Percentiles rank a stretch among this genome's conserved stretches.
These are phyloP conservation scores for Clitoria ternatea DNA, from an alignment of 306 rosid species.

Conservation along the genomic window DNA sequence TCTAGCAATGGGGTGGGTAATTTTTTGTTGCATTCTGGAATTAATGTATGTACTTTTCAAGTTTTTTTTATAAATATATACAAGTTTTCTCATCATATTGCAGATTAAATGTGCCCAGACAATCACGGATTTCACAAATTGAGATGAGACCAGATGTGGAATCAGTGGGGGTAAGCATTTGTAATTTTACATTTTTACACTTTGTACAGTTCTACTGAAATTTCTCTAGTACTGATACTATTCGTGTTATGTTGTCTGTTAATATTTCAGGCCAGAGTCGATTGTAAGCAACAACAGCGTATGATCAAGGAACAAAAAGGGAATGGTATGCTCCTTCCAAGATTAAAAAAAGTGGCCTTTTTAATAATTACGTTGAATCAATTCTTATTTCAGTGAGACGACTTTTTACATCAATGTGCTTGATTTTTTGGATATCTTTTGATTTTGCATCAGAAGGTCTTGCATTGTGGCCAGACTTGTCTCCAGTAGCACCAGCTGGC, in stretches of 20 bases:
- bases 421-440: slow-evolving; percentile 5
- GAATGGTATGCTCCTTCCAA: slow-evolving; percentile 37
- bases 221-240: neutral
- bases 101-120: slow-evolving; percentile 34
- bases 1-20: slow-evolving; percentile 55
- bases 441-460: slow-evolving; percentile 26
- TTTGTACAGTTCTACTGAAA: neutral
- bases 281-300: slow-evolving; percentile 28
- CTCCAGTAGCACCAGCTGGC: slow-evolving; percentile 13
- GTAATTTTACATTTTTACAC: neutral
- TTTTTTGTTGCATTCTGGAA: slow-evolving; percentile 5
- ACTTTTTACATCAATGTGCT: slow-evolving; percentile 3
- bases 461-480: slow-evolving; percentile 41
- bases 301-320: slow-evolving; percentile 32
- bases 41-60: neutral
- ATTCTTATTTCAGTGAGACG: neutral
- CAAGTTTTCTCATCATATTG: slow-evolving; percentile 8
- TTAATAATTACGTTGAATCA: neutral
- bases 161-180: slow-evolving; percentile 35
- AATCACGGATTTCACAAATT: slow-evolving; percentile 24
- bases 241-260: neutral
- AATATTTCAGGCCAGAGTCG: slow-evolving; percentile 37
- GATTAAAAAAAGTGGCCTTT: slow-evolving; percentile 19
- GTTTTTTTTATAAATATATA: neutral
- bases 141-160: slow-evolving; percentile 35